These are phyloP conservation scores for Musa troglodytarum DNA, from an alignment of 176 grass and related monocot species.

Conservation along the genomic window DNA sequence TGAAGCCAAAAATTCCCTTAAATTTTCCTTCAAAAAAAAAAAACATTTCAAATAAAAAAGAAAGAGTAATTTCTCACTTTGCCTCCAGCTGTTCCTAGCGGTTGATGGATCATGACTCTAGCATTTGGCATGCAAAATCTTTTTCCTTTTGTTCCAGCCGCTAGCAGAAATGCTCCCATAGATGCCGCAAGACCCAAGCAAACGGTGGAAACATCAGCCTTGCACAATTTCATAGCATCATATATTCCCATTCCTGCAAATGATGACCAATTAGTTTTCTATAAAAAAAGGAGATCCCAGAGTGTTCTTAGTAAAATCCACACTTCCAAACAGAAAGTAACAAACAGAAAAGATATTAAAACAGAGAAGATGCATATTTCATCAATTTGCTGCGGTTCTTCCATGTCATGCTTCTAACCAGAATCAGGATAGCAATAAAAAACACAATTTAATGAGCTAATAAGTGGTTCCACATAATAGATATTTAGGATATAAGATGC, in stretches of 20 bases:
- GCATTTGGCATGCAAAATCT: slow-evolving; percentile 99
- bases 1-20: not conserved
- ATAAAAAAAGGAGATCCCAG: not conserved
- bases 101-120: slow-evolving; percentile 93
- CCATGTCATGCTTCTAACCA: too few species aligned
- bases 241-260: slow-evolving; percentile 90
- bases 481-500: not conserved
- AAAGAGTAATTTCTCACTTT: slow-evolving; percentile 30
- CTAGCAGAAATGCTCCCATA: slow-evolving; percentile 87
- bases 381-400: not conserved
- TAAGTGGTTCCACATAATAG: not conserved
- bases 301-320: not conserved
- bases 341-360: not conserved
- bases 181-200: slow-evolving; percentile 94
- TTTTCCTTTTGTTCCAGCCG: slow-evolving; percentile 79
- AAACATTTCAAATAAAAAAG: not conserved
- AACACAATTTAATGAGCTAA: not conserved
- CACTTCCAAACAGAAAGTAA: not conserved
- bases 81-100: slow-evolving; percentile 67
- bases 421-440: not conserved
- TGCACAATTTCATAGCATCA: slow-evolving; percentile 98
- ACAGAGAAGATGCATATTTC: not conserved
- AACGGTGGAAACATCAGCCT: slow-evolving; percentile 84
- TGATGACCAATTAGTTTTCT: not conserved
- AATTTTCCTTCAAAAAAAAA: not conserved